These are phyloP conservation scores for Aspergillus ochraceus DNA, from an alignment of 2,329 filamentous ascomycete genomes.

Conservation along the genomic window DNA sequence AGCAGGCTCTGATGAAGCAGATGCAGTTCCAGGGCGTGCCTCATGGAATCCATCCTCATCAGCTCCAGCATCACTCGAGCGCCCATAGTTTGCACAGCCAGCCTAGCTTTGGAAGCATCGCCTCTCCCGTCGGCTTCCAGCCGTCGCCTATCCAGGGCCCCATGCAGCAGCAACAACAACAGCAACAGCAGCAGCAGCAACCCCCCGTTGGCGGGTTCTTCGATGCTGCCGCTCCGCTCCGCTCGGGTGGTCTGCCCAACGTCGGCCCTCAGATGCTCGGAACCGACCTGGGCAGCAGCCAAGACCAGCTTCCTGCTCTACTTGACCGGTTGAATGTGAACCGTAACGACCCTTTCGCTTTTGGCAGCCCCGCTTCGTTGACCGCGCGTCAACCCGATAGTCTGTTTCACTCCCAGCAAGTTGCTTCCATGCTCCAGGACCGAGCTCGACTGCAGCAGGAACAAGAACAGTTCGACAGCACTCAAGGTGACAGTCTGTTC, in stretches of 20 bases:
- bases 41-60: constrained; percentile 55
- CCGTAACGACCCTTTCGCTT: constrained; percentile 51
- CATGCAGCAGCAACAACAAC: constrained; percentile 54
- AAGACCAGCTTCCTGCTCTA: constrained; percentile 68
- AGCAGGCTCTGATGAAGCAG: constrained; percentile 75
- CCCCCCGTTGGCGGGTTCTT: constrained; percentile 63
- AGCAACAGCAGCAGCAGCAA: constrained; percentile 52
- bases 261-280: constrained; percentile 44
- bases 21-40: constrained; percentile 63
- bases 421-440: constrained; percentile 61
- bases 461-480: constrained; percentile 55
- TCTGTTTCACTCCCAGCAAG: constrained; percentile 55
- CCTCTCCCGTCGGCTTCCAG: constrained; percentile 75
- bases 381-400: constrained; percentile 46
- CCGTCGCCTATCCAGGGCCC: constrained; percentile 60
- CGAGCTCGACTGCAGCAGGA: constrained; percentile 61
- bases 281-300: constrained; percentile 56
- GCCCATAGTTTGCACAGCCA: constrained; percentile 96
- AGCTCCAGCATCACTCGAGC: constrained; percentile 89
- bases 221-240: constrained; percentile 51
- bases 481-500: constrained; percentile 45
- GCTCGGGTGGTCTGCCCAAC: constrained; percentile 44
- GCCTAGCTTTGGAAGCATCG: constrained; percentile 92
- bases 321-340: constrained; percentile 66
- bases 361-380: constrained; percentile 49